Conservation (phyloP, 257 asterid species). For the Phtheirospermum japonicum region DNA sequence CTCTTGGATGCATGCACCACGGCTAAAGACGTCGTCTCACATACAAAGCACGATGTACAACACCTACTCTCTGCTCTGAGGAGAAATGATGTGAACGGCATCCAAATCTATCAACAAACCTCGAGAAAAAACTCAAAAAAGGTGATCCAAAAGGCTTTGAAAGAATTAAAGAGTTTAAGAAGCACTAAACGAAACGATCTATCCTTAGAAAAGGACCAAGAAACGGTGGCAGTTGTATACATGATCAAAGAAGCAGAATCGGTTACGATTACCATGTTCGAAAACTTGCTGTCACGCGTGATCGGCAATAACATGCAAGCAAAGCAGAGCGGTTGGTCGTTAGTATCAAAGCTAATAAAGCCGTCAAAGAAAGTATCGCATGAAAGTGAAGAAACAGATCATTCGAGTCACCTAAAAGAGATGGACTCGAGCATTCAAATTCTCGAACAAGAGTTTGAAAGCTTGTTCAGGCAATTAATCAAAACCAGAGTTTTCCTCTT, state of each 20-base stretch:
- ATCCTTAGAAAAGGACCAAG: conserved; percentile 8
- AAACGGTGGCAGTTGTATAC: conserved; percentile 21
- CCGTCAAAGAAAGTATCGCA: conserved; percentile 26
- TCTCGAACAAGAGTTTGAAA: conserved; percentile 37
- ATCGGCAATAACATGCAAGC: conserved; percentile 26
- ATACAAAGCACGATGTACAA: too few relatives aligned
- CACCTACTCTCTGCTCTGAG: too few relatives aligned
- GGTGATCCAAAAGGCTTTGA: conserved; percentile 24
- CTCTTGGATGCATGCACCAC: too few relatives aligned
- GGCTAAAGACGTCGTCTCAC: too few relatives aligned
- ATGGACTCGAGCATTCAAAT: conserved; percentile 18
- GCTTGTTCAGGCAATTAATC: conserved; percentile 37
- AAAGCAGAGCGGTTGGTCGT: conserved; percentile 32
- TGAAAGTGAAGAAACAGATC: conserved; percentile 23
- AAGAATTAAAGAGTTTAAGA: conserved; percentile 25
- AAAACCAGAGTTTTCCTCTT: conserved; percentile 41
- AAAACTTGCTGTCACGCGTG: conserved; percentile 27
- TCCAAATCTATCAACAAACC: too few relatives aligned
- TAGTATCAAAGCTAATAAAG: conserved; percentile 34
- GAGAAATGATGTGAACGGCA: too few relatives aligned
- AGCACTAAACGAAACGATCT: conserved; percentile 1
- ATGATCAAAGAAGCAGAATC: conserved; percentile 31
- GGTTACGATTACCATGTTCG: conserved; percentile 23
- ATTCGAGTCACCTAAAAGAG: conserved; percentile 9
- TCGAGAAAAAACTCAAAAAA: too few relatives aligned